Conservation (phyloP, 441 rosid genomes). For the Syzygium malaccense region DNA sequence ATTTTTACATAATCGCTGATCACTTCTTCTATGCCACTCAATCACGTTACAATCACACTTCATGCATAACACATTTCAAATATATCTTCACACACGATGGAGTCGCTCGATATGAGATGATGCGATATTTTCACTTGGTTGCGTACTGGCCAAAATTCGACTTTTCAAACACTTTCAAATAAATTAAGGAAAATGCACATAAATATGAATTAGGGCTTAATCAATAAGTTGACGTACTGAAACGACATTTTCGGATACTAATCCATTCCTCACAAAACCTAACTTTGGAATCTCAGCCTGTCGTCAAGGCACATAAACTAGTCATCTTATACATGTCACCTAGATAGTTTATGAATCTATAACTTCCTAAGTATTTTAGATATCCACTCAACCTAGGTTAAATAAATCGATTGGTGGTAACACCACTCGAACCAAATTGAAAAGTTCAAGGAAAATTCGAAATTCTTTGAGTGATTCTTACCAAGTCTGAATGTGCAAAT, state of each 20-base stretch:
- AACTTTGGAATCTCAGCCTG: not conserved
- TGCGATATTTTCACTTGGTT: not conserved
- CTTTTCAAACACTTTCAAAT: not conserved
- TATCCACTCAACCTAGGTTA: not conserved
- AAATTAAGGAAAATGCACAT: not conserved
- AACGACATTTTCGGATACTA: not conserved
- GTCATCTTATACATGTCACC: not conserved
- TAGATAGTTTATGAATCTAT: not conserved
- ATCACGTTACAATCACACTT: not conserved
- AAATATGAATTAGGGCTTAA: not conserved
- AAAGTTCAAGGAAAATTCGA: no score
- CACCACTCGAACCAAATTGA: not conserved
- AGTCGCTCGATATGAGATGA: rapidly evolving
- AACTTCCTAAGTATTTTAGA: not conserved
- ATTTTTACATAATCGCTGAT: not conserved
- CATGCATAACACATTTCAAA: not conserved
- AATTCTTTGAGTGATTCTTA: no score
- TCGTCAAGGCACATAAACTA: not conserved
- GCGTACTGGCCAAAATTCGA: not conserved
- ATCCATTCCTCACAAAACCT: not conserved
- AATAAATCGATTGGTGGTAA: not conserved
- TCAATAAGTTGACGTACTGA: not conserved
- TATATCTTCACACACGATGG: not conserved
- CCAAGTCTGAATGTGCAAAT: no score
- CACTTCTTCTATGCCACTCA: not conserved